These are phyloP conservation scores for Mycothermus thermophilus DNA, from an alignment of 495 filamentous ascomycete genomes.

Conservation along the genomic window DNA sequence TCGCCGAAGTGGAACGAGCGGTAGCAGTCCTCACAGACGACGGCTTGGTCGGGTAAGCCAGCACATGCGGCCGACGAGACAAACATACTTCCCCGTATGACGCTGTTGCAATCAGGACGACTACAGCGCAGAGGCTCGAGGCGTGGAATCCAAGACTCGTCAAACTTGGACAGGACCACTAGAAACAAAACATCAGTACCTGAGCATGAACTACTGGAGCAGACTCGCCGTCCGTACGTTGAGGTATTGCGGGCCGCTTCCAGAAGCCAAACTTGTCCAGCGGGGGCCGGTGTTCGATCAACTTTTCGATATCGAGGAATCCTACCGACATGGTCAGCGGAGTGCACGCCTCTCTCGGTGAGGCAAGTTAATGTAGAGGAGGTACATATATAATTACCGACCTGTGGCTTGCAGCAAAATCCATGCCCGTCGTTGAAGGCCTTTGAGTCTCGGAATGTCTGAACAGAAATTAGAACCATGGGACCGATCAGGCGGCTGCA, in stretches of 20 bases:
- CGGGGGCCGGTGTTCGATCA: conserved; percentile 23
- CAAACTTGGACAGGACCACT: conserved; percentile 6
- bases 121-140: conserved; percentile 12
- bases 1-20: not conserved
- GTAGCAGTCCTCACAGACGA: conserved; percentile 17
- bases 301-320: conserved; percentile 27
- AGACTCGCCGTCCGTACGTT: conserved; percentile 5
- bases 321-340: too few species aligned
- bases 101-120: conserved; percentile 5
- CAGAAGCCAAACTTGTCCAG: conserved; percentile 10
- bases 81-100: conserved; percentile 24
- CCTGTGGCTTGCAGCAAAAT: conserved; percentile 1
- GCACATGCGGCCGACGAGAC: conserved; percentile 2
- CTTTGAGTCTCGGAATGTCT: not conserved
- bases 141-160: conserved; percentile 9
- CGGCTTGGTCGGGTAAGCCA: not conserved
- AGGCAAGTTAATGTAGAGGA: too few species aligned
- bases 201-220: not conserved
- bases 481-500: not conserved
- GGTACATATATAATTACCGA: too few species aligned
- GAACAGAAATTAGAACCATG: not conserved
- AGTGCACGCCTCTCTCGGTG: too few species aligned
- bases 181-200: not conserved
- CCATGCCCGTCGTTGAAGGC: not conserved
- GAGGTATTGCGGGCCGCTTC: conserved; percentile 15